Evolutionary conservation across 371 early-diverging fungal species (phyloP).

Genomic region (Mortierella polycephala): DNA sequence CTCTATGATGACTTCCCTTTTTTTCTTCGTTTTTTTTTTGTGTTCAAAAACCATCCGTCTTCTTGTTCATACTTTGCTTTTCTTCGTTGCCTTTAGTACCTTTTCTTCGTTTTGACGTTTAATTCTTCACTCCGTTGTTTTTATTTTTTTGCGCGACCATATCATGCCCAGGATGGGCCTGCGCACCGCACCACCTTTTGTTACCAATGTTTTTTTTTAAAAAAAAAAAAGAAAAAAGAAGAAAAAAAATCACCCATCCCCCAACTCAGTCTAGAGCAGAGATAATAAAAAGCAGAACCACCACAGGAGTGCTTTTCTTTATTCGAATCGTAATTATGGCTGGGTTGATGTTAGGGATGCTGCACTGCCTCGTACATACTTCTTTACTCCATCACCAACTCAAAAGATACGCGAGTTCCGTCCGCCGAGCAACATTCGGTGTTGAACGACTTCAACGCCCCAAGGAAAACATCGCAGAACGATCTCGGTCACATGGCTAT

Average conservation of each 20-base stretch:
- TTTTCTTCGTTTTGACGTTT: neutral
- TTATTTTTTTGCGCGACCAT: constrained; percentile 1
- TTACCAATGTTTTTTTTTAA: neutral
- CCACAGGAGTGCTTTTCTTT: no score
- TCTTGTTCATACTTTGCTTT: neutral
- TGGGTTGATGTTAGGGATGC: neutral
- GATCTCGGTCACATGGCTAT: constrained; percentile 13
- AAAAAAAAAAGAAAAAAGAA: constrained; percentile 5
- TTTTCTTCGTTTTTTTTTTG: constrained; percentile 27
- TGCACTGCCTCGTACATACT: no score
- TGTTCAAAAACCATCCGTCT: constrained; percentile 7
- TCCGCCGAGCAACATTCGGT: constrained; percentile 7
- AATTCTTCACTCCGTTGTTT: neutral
- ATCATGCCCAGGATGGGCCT: neutral
- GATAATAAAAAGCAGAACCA: no score
- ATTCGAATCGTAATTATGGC: no score
- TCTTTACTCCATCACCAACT: neutral
- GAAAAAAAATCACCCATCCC: neutral
- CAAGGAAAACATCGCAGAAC: constrained; percentile 16
- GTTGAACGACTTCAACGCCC: constrained; percentile 13
- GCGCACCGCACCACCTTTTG: neutral
- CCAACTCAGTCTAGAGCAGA: constrained; percentile 14
- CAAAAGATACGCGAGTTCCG: constrained; percentile 14
- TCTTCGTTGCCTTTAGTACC: neutral
- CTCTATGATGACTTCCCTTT: constrained; percentile 23